These are phyloP conservation scores for Talaromyces sp. DNA, from an alignment of 2,329 filamentous ascomycete genomes.

Conservation along the genomic window DNA sequence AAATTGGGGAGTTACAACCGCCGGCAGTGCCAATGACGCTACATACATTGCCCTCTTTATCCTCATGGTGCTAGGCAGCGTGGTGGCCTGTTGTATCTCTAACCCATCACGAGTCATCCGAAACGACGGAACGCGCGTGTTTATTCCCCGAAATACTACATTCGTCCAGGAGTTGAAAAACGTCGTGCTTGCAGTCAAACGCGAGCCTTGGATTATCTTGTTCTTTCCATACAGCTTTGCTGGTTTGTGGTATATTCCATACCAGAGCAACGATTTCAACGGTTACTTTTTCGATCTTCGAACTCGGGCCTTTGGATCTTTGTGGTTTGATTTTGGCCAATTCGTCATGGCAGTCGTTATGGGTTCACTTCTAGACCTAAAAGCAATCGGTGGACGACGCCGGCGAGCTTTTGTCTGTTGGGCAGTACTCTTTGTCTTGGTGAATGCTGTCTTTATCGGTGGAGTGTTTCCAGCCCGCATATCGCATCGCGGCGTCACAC, in stretches of 20 bases:
- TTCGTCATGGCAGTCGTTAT: constrained; percentile 16
- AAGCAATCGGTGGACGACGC: constrained; percentile 13
- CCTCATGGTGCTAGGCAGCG: constrained; percentile 61
- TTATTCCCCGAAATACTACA: constrained; percentile 19
- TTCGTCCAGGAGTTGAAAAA: constrained; percentile 17
- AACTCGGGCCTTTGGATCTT: constrained; percentile 17
- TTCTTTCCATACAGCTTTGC: constrained; percentile 19
- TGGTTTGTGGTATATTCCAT: constrained; percentile 18
- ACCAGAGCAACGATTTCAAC: constrained; percentile 20
- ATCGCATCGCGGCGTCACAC: constrained; percentile 10
- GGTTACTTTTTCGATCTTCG: constrained; percentile 17
- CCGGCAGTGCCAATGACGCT: constrained; percentile 44
- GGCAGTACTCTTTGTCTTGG: constrained; percentile 13
- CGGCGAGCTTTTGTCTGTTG: constrained; percentile 16
- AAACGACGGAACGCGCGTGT: constrained; percentile 56
- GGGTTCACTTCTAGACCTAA: constrained; percentile 16
- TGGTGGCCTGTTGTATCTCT: constrained; percentile 58
- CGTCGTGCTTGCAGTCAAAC: constrained; percentile 12
- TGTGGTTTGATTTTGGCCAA: constrained; percentile 18
- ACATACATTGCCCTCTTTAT: constrained; percentile 71
- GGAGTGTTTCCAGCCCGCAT: constrained; percentile 14
- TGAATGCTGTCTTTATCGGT: constrained; percentile 19
- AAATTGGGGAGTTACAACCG: constrained; percentile 19
- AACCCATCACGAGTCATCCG: constrained; percentile 63
- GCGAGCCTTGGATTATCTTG: constrained; percentile 17